Conservation (phyloP, 129 eudicot genomes). For the Tagetes erecta region DNA sequence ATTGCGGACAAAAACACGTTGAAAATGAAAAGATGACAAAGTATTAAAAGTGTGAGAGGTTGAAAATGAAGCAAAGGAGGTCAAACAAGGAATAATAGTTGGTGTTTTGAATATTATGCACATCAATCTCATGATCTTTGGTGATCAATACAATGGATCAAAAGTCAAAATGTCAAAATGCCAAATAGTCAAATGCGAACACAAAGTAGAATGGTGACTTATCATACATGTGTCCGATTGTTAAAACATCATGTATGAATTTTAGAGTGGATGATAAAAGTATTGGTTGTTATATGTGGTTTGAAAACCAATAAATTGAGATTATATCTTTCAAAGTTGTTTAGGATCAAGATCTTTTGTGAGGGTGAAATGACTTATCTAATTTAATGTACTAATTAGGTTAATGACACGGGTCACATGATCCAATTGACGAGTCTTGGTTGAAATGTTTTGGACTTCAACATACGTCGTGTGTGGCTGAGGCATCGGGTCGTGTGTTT, state of each 20-base stretch:
- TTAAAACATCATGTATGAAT: not conserved
- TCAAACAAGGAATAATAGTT: not conserved
- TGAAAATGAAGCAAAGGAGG: not conserved
- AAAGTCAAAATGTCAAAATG: not conserved
- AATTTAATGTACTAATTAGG: too few relatives aligned
- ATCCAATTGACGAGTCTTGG: too few relatives aligned
- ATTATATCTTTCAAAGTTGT: too few relatives aligned
- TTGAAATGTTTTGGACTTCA: too few relatives aligned
- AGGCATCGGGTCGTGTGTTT: too few relatives aligned
- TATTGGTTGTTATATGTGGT: not conserved
- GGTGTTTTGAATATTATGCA: not conserved
- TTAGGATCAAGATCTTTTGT: too few relatives aligned
- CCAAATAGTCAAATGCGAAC: not conserved
- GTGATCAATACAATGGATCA: too few relatives aligned
- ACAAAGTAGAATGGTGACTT: not conserved
- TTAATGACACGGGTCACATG: too few relatives aligned
- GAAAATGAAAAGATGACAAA: not conserved
- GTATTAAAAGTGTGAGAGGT: not conserved
- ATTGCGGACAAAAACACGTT: slow-evolving; percentile 13
- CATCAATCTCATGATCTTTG: not conserved
- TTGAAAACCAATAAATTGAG: not conserved
- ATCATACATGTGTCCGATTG: not conserved
- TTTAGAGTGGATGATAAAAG: not conserved
- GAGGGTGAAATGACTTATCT: too few relatives aligned
- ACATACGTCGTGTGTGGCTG: too few relatives aligned